Conservation (phyloP, 192 early-diverging fungal species). For the Lobosporangium transversale region DNA sequence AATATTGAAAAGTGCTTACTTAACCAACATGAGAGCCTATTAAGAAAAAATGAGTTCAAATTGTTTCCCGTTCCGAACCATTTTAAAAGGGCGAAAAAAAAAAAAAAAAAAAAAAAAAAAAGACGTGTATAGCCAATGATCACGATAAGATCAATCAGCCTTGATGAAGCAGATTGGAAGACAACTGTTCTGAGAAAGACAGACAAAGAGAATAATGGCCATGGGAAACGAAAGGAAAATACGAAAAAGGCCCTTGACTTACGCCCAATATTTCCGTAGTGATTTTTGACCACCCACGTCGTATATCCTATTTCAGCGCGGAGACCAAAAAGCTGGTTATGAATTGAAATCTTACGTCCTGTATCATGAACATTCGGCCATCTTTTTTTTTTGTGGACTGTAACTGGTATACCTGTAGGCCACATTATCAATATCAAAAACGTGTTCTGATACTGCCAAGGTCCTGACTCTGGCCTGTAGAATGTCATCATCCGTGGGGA, state of each 20-base stretch:
- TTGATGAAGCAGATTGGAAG: too few relatives aligned
- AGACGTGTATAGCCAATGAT: too few relatives aligned
- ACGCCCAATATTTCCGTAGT: conserved; percentile 73
- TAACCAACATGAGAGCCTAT: conserved; percentile 8
- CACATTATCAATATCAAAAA: conserved; percentile 68
- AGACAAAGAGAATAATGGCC: too few relatives aligned
- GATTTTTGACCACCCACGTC: conserved; percentile 80
- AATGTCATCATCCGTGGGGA: conserved; percentile 76
- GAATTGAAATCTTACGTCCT: too few relatives aligned
- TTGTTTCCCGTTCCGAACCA: neutral
- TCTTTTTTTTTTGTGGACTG: neutral
- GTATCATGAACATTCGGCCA: neutral
- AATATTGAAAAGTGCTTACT: conserved; percentile 4
- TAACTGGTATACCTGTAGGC: conserved; percentile 64
- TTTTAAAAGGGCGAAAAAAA: neutral
- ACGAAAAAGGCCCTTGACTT: too few relatives aligned
- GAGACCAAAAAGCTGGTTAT: too few relatives aligned
- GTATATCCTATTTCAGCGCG: conserved; percentile 62
- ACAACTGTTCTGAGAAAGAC: too few relatives aligned
- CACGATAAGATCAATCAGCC: neutral
- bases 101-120: conserved; percentile 1
- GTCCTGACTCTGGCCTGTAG: conserved; percentile 75
- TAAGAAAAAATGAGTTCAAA: neutral
- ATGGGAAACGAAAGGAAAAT: too few relatives aligned
- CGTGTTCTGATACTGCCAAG: conserved; percentile 73